Conservation (phyloP, 23 red algal species). For the Rhodosorus marinus region DNA sequence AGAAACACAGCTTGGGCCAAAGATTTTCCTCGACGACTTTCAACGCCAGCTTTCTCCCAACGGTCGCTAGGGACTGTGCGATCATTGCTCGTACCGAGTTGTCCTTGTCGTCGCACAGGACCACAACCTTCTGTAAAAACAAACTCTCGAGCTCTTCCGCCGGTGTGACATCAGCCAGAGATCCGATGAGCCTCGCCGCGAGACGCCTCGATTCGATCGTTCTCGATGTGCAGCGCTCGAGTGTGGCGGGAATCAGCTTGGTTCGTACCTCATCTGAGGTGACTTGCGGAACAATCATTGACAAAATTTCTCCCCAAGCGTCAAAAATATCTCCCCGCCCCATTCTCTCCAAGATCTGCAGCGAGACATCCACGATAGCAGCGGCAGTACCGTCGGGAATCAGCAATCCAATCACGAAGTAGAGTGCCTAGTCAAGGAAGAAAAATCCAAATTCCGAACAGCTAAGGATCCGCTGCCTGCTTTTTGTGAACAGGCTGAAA, state of each 20-base stretch:
- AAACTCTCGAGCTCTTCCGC: slow-evolving; percentile 10
- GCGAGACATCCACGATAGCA: slow-evolving; percentile 37
- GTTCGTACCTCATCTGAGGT: slow-evolving; percentile 35
- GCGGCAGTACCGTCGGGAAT: slow-evolving; percentile 41
- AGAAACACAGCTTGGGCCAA: slow-evolving; percentile 12
- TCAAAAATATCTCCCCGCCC: slow-evolving; percentile 62
- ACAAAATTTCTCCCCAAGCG: slow-evolving; percentile 75
- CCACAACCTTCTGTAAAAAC: slow-evolving; percentile 14
- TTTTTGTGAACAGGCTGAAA: too few relatives aligned
- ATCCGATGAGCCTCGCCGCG: slow-evolving; percentile 35
- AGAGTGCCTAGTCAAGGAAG: too few relatives aligned
- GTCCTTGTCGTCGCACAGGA: slow-evolving; percentile 20
- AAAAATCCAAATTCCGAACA: too few relatives aligned
- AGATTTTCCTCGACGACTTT: slow-evolving; percentile 12
- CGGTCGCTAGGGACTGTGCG: slow-evolving; percentile 17
- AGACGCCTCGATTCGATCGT: slow-evolving; percentile 15
- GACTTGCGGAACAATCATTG: slow-evolving; percentile 73
- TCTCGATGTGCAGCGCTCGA: slow-evolving; percentile 8
- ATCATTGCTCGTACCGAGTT: slow-evolving; percentile 28
- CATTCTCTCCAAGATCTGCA: slow-evolving; percentile 39
- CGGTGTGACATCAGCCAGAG: slow-evolving; percentile 7
- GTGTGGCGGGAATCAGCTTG: slow-evolving; percentile 33
- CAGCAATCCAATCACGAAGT: slow-evolving; percentile 55
- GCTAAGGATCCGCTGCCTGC: too few relatives aligned
- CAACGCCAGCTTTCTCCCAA: slow-evolving; percentile 21